Evolutionary conservation across 2,329 filamentous ascomycete genomes (phyloP).

Genomic region (Talaromyces sp.): DNA sequence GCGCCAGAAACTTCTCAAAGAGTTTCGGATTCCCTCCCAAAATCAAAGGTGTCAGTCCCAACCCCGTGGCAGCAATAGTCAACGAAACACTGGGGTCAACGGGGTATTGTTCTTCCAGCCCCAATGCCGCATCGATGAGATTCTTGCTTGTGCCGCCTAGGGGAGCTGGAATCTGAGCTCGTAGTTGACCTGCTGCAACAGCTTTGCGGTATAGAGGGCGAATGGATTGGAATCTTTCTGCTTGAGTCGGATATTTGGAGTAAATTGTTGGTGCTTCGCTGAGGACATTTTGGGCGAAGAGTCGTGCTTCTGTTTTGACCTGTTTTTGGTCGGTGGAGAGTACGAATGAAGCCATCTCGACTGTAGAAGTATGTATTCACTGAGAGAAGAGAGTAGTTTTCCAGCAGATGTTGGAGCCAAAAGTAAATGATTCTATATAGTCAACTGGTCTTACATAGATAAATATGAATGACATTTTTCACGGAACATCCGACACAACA

Average conservation of each 20-base stretch:
- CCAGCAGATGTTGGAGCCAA: neutral
- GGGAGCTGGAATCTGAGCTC: conserved; percentile 47
- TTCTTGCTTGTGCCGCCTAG: conserved; percentile 49
- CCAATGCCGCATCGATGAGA: conserved; percentile 51
- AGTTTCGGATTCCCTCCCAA: conserved; percentile 43
- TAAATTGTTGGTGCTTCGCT: conserved; percentile 9
- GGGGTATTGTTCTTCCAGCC: conserved; percentile 55
- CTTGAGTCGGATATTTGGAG: conserved; percentile 29
- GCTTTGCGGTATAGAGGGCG: conserved; percentile 49
- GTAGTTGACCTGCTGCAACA: conserved; percentile 48
- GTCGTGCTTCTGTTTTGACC: neutral
- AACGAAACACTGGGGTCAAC: conserved; percentile 52
- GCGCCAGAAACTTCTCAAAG: conserved; percentile 46
- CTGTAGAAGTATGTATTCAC: neutral
- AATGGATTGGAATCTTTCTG: conserved; percentile 50
- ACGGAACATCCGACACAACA: neutral
- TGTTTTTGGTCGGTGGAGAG: neutral
- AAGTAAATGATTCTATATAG: neutral
- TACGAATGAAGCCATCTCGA: neutral
- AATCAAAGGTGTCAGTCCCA: conserved; percentile 54
- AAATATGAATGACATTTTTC: neutral
- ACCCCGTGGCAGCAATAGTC: conserved; percentile 53
- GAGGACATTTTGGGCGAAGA: conserved; percentile 3
- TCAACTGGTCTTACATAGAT: neutral
- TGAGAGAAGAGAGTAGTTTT: neutral